Conservation (phyloP, 1,284 basidiomycete genomes). For the Thelephora terrestris region DNA sequence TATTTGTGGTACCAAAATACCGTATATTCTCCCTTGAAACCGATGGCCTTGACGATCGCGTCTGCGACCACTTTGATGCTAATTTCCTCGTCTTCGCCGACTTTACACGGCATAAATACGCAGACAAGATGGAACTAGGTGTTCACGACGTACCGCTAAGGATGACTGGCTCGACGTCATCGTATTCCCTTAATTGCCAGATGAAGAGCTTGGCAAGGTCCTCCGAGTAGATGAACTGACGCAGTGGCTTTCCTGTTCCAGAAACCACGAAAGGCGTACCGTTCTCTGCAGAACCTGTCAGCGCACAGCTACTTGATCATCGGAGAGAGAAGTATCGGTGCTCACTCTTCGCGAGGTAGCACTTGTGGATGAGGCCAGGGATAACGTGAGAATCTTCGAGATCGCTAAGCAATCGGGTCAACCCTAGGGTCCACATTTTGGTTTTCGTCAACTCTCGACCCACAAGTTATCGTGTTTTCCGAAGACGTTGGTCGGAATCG, state of each 20-base stretch:
- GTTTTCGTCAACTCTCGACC: constrained; percentile 11
- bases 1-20: constrained; percentile 27
- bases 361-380: constrained; percentile 83
- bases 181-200: constrained; percentile 83
- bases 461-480: constrained; percentile 79
- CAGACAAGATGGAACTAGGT: neutral
- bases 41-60: constrained; percentile 71
- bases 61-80: constrained; percentile 81
- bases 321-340: constrained; percentile 6
- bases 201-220: constrained; percentile 90
- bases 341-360: constrained; percentile 77
- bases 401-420: constrained; percentile 38
- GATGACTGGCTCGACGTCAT: constrained; percentile 83
- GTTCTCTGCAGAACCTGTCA: constrained; percentile 46
- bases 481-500: constrained; percentile 89
- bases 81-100: constrained; percentile 84
- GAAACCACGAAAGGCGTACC: constrained; percentile 73
- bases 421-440: neutral
- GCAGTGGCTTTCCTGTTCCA: constrained; percentile 79
- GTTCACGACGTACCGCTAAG: constrained; percentile 50
- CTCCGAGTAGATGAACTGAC: constrained; percentile 91
- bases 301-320: neutral
- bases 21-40: constrained; percentile 63
- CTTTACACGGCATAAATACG: constrained; percentile 25
- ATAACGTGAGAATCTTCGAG: constrained; percentile 87